These are phyloP conservation scores for Rhizophlyctis rosea DNA, from an alignment of 192 early-diverging fungal genomes.

Conservation along the genomic window DNA sequence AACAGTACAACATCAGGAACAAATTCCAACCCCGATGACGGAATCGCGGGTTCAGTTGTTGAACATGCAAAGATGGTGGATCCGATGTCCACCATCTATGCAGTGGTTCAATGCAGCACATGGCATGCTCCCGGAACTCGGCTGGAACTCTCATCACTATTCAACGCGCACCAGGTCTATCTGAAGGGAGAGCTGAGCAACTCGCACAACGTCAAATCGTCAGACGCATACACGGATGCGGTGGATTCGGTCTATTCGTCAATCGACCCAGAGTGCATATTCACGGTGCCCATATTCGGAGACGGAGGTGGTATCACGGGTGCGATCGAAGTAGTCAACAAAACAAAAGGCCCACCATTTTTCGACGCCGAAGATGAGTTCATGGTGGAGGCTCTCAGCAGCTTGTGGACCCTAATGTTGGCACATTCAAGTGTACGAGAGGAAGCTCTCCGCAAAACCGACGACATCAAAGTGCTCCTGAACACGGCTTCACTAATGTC, in stretches of 20 bases:
- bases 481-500: slow-evolving; percentile 46
- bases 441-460: slow-evolving; percentile 27
- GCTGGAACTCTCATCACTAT: neutral
- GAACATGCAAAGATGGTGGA: slow-evolving; percentile 33
- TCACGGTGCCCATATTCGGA: slow-evolving; percentile 35
- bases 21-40: slow-evolving; percentile 26
- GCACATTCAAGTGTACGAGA: neutral
- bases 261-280: slow-evolving; percentile 42
- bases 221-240: slow-evolving; percentile 37
- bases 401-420: slow-evolving; percentile 37
- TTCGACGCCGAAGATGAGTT: slow-evolving; percentile 53
- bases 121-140: neutral
- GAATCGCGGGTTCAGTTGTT: slow-evolving; percentile 16
- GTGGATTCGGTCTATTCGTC: slow-evolving; percentile 30
- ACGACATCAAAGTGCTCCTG: slow-evolving; percentile 45
- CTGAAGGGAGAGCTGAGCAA: slow-evolving; percentile 44
- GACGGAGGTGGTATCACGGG: slow-evolving; percentile 30
- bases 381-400: slow-evolving; percentile 34
- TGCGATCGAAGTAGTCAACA: slow-evolving; percentile 50
- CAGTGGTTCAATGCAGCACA: neutral
- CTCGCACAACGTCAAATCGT: slow-evolving; percentile 46
- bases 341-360: slow-evolving; percentile 33
- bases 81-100: neutral
- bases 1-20: too few species aligned
- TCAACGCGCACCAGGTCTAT: slow-evolving; percentile 1